Base-by-base conservation (phyloP, 768 basidiomycete genomes). In the Amanita phalloides region DNA sequence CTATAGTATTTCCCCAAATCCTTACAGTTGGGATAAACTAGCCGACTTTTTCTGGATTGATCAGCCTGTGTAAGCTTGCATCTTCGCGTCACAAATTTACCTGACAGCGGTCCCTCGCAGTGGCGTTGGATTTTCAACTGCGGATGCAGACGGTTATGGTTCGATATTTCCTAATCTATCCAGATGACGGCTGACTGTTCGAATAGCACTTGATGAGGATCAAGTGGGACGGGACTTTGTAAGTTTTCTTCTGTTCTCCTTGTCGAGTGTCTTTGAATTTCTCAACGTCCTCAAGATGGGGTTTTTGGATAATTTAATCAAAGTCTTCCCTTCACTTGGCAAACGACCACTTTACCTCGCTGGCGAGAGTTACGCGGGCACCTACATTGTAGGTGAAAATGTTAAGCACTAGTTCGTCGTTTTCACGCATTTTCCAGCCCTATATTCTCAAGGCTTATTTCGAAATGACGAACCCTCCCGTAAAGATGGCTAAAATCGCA, bases 361-460 rank as follows among this genome's bases (percentile, higher is more conserved):
- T 0, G 86, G 86, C 4, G 86, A 88, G 64, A 84, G 82, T 58
- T 88, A 87, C 62, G 78, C 86, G 11, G 86, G 86, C 26, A 74
- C 74, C 54, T 86, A 83, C 57, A 86, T 87, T 49, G 79, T 80
- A 53, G 57, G 78, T 60, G 20, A 49, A 20, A 32, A 33, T 11
- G 36, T n/a, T 37, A 48, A 45, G 45, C 17, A 42, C 38, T 49
- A 17, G 21, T 25, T 20, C 10, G 2, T 20, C 8, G 25, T n/a
- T 23, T 33, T 26, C 35, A 53, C 37, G 26, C 23, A 17, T 45
- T 43, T 33, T 46, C 5, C 37, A 87, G 83, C 85, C 86, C 8
- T 87, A 88, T 61, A 88, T 89, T 59, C 67, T 80, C 56, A 85
- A 86, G 64, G 70, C 82, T 10, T 82, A 85, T 61, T 84, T 89